Evolutionary conservation across 306 rosid species (phyloP).

Genomic region (Lathyrus sativus): DNA sequence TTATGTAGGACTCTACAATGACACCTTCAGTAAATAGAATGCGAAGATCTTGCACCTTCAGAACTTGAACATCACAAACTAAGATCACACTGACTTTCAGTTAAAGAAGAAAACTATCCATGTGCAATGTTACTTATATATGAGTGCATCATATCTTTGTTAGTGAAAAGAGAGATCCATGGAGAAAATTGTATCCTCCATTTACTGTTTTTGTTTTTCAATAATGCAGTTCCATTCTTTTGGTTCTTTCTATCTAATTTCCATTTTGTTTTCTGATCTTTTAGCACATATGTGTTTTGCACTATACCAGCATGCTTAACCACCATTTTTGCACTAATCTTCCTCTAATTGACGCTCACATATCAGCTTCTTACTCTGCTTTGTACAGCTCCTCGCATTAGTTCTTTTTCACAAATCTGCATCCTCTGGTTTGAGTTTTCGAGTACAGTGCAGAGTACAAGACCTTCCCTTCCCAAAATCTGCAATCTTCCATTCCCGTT

Average conservation of each 20-base stretch:
- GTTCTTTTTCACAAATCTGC: neutral
- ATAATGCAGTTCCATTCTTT: neutral
- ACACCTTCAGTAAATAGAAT: no score
- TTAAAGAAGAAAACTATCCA: constrained; percentile 26
- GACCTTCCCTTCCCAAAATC: neutral
- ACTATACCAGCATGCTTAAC: no score
- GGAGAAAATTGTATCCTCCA: neutral
- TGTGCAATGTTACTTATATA: constrained; percentile 8
- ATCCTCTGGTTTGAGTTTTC: constrained; percentile 1
- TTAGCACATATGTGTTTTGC: no score
- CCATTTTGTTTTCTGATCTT: neutral
- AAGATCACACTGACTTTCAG: constrained; percentile 9
- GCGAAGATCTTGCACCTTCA: no score
- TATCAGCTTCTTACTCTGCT: neutral
- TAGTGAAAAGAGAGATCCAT: neutral
- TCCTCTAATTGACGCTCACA: neutral
- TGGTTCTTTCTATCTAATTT: constrained; percentile 3
- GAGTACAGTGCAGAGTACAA: neutral
- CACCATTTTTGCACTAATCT: constrained; percentile 9
- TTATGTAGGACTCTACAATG: no score
- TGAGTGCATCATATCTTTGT: neutral
- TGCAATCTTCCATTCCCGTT: constrained; percentile 5
- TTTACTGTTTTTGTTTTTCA: constrained; percentile 3
- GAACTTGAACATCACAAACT: constrained; percentile 33
- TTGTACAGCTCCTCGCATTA: constrained; percentile 8